These are phyloP conservation scores for Cyphellophora europaea DNA, from an alignment of 2,329 filamentous ascomycete genomes.

Conservation along the genomic window DNA sequence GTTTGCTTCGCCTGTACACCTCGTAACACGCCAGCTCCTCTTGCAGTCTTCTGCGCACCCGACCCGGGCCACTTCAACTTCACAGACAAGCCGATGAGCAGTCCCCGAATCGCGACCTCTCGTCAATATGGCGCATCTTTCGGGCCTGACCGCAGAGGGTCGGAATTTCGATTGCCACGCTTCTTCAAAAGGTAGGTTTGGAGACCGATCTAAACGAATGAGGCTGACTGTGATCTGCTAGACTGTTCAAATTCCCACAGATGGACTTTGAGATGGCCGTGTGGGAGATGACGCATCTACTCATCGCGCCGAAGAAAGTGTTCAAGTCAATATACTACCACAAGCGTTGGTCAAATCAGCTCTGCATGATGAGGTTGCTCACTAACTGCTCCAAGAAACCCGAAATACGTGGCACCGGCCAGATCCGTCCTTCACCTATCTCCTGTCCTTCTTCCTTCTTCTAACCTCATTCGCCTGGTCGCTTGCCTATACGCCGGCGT, in stretches of 20 bases:
- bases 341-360: slow-evolving; percentile 33
- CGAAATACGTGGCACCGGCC: slow-evolving; percentile 63
- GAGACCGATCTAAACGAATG: background rate
- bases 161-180: slow-evolving; percentile 51
- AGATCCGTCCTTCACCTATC: slow-evolving; percentile 61
- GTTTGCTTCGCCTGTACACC: no score
- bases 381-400: slow-evolving; percentile 40
- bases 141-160: slow-evolving; percentile 42
- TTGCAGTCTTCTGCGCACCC: no score
- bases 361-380: background rate
- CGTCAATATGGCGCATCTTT: slow-evolving; percentile 49
- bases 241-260: slow-evolving; percentile 61
- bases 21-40: no score
- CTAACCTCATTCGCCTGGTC: slow-evolving; percentile 50
- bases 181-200: slow-evolving; percentile 51
- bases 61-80: no score
- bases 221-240: slow-evolving; percentile 19
- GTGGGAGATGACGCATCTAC: slow-evolving; percentile 61
- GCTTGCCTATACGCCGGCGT: slow-evolving; percentile 41
- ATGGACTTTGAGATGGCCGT: slow-evolving; percentile 68
- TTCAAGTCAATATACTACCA: slow-evolving; percentile 64
- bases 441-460: slow-evolving; percentile 57
- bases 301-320: slow-evolving; percentile 62
- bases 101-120: slow-evolving; percentile 51
- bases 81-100: slow-evolving; percentile 27